Base-by-base conservation (phyloP, 2,329 filamentous ascomycete genomes). In the Xylaria sp. region DNA sequence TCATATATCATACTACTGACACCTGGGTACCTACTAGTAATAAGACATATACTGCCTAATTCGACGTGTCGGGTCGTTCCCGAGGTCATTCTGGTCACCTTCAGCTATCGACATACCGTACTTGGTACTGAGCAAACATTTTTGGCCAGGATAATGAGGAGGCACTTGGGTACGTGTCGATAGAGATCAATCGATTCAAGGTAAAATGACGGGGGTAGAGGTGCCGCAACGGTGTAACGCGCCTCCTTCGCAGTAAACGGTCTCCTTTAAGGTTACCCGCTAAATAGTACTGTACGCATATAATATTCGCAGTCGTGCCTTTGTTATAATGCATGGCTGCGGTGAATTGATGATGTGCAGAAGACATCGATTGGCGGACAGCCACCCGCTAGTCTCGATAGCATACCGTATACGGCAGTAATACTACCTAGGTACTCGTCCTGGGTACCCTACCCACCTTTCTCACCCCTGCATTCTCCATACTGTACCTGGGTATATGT, bases 311-410 rank as follows among this genome's bases (percentile, higher is more conserved):
- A 15, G n/a, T 28, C 28, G 28, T 50, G 2, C n/a, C 46, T 32
- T 52, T 6, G 41, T 41, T n/a, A 67, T 54, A 54, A 66, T 41
- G 62, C 64, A 67, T 48, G 56, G 41, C 41, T 50, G 54, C 70
- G 64, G 64, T 60, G 50, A 68, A 70, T 68, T 63, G 44, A 72
- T 72, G 70, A 70, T 72, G 64, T 70, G 70, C 70, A 70, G 70
- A 59, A 64, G 25, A 50, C 60, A 57, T 60, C 51, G 60, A 59
- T 62, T 55, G 37, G 60, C 41, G 37, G 51, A 62, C 50, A 55
- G 59, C 60, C 68, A 48, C 64, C 41, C 20, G 37, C 55, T 57
- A 28, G 37, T 39, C 55, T 56, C n/a, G n/a, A 63, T 52, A 32
- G 23, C 18, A 52, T 28, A 34, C 51, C 15, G 15, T 52, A 54